Conservation (phyloP, 2,329 filamentous ascomycete genomes). For the Chrysosphaeria jannelii region DNA sequence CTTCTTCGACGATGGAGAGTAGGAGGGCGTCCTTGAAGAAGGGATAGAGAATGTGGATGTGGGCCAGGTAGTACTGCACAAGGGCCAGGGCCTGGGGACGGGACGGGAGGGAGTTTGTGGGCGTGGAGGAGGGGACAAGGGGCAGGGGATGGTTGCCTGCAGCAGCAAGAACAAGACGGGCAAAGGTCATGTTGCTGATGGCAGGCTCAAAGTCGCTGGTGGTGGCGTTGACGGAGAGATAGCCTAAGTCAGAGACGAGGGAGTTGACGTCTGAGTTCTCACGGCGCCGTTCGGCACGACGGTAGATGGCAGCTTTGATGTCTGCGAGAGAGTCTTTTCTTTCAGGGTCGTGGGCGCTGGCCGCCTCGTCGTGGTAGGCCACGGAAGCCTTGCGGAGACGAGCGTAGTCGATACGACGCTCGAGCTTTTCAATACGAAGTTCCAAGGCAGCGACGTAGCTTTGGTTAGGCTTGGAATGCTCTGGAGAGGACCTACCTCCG, state of each 20-base stretch:
- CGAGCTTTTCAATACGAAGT: slow-evolving; percentile 62
- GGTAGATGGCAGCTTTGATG: slow-evolving; percentile 30
- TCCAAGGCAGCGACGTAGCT: slow-evolving; percentile 91
- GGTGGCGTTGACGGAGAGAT: slow-evolving; percentile 76
- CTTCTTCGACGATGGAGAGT: slow-evolving; percentile 46
- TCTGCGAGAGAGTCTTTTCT: slow-evolving; percentile 31
- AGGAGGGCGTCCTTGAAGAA: slow-evolving; percentile 57
- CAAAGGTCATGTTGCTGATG: slow-evolving; percentile 72
- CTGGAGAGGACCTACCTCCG: slow-evolving; percentile 39
- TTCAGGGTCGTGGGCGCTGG: slow-evolving; percentile 11
- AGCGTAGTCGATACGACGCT: slow-evolving; percentile 43
- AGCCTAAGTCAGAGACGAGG: slow-evolving; percentile 78
- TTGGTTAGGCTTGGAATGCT: neutral
- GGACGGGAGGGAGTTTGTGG: slow-evolving; percentile 36
- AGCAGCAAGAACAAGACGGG: slow-evolving; percentile 60
- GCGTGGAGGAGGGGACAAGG: slow-evolving; percentile 18
- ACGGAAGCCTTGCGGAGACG: slow-evolving; percentile 41
- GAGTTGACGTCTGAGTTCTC: slow-evolving; percentile 78
- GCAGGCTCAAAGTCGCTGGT: slow-evolving; percentile 81
- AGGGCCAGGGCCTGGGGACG: slow-evolving; percentile 36
- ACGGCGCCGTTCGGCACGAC: slow-evolving; percentile 28
- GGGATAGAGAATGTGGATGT: slow-evolving; percentile 52
- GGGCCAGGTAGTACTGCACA: slow-evolving; percentile 60
- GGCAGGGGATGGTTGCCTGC: slow-evolving; percentile 45
- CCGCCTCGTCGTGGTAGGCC: slow-evolving; percentile 29